Evolutionary conservation across 176 grass and related monocot genomes (phyloP).

Genomic region (Musa acuminata): DNA sequence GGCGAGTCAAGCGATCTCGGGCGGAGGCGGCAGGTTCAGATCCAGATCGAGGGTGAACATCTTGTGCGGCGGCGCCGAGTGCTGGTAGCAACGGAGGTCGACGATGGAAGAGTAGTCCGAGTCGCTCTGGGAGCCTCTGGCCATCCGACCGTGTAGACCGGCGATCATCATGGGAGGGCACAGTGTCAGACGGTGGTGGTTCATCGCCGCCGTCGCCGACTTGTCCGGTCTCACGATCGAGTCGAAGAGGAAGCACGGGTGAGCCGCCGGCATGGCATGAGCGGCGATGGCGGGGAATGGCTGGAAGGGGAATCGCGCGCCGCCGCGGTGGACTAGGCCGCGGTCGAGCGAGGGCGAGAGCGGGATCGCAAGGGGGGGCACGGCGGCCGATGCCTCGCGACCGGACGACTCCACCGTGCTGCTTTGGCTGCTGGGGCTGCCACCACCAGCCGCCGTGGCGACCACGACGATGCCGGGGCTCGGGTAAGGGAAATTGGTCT

Average conservation of each 20-base stretch:
- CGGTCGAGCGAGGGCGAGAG: slow-evolving; percentile 34
- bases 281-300: slow-evolving; percentile 19
- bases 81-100: slow-evolving; percentile 20
- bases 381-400: slow-evolving; percentile 15
- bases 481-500: slow-evolving; percentile 70
- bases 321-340: slow-evolving; percentile 36
- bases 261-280: background rate
- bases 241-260: slow-evolving; percentile 50
- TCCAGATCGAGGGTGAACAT: slow-evolving; percentile 48
- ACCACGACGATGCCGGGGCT: background rate
- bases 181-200: background rate
- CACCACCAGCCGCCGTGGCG: slow-evolving; percentile 7
- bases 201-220: slow-evolving; percentile 5
- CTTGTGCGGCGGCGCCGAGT: slow-evolving; percentile 14
- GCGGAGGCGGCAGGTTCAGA: slow-evolving; percentile 62
- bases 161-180: background rate
- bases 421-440: slow-evolving; percentile 64
- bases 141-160: background rate
- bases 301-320: slow-evolving; percentile 42
- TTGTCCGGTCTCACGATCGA: slow-evolving; percentile 21
- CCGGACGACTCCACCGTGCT: slow-evolving; percentile 76
- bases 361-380: slow-evolving; percentile 43
- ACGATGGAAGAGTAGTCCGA: slow-evolving; percentile 73
- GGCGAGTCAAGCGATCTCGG: slow-evolving; percentile 18
- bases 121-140: slow-evolving; percentile 44